These are phyloP conservation scores for Lactifluus subvellereus DNA, from an alignment of 768 basidiomycete species.

Conservation along the genomic window DNA sequence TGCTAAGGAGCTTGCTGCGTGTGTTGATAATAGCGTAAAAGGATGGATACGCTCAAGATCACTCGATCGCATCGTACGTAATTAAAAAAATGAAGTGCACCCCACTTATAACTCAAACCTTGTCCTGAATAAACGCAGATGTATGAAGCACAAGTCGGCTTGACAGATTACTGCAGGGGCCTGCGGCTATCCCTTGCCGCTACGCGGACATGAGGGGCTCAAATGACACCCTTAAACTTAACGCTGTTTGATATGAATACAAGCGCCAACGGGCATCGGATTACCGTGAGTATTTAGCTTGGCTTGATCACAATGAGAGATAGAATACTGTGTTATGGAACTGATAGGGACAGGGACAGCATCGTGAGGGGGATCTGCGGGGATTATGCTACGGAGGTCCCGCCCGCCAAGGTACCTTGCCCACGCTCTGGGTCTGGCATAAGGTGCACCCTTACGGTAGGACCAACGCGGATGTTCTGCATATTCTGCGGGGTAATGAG, in stretches of 20 bases:
- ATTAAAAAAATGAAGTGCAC: too few species aligned
- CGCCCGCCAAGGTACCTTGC: slow-evolving; percentile 42
- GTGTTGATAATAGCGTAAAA: too few species aligned
- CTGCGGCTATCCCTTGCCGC: too few species aligned
- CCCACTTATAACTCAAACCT: too few species aligned
- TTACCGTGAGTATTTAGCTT: not conserved
- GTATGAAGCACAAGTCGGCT: too few species aligned
- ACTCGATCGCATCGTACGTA: too few species aligned
- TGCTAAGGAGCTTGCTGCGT: too few species aligned
- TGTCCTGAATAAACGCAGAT: too few species aligned
- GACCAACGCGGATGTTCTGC: slow-evolving; percentile 63
- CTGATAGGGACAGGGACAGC: not conserved
- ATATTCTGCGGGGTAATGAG: slow-evolving; percentile 96
- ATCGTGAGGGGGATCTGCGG: not conserved
- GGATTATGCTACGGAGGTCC: slow-evolving; percentile 12
- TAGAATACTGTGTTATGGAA: not conserved
- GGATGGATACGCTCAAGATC: too few species aligned
- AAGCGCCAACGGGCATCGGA: slow-evolving; percentile 2
- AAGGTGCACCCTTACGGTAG: slow-evolving; percentile 64
- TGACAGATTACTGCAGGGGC: too few species aligned
- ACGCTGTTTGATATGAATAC: not conserved
- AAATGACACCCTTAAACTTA: not conserved
- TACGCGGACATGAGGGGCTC: not conserved
- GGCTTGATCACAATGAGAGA: not conserved
- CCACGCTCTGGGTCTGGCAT: slow-evolving; percentile 79